Conservation (phyloP, 2,329 filamentous ascomycete genomes). For the Xylariaceae sp. region DNA sequence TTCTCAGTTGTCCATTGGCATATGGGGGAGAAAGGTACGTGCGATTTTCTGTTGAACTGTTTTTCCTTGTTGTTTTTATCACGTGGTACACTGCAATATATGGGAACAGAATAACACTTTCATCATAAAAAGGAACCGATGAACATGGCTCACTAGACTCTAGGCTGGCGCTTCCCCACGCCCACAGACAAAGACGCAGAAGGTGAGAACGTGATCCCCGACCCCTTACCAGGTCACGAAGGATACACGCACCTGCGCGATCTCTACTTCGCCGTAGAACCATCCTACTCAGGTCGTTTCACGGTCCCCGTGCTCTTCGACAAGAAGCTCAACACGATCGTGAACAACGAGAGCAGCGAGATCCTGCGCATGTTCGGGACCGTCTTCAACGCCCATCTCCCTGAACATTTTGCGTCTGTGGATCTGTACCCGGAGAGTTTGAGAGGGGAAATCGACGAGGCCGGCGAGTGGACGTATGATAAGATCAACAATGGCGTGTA, state of each 20-base stretch:
- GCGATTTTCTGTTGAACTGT: too few species aligned
- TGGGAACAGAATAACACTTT: too few species aligned
- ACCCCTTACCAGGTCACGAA: constrained; percentile 74
- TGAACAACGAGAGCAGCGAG: constrained; percentile 91
- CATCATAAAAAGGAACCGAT: not conserved
- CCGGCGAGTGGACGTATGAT: constrained; percentile 83
- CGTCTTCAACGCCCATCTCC: constrained; percentile 77
- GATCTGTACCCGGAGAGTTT: constrained; percentile 73
- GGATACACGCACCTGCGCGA: constrained; percentile 74
- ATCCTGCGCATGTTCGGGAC: constrained; percentile 90
- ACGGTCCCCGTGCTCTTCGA: constrained; percentile 90
- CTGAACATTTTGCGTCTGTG: constrained; percentile 63
- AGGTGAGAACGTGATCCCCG: constrained; percentile 69
- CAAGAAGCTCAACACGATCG: constrained; percentile 75
- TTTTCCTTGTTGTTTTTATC: not conserved
- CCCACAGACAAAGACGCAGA: constrained; percentile 61
- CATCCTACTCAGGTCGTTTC: constrained; percentile 77
- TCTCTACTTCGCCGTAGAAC: constrained; percentile 78
- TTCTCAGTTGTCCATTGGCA: constrained; percentile 93
- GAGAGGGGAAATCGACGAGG: constrained; percentile 73
- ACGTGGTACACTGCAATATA: not conserved
- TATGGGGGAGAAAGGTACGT: constrained; percentile 64
- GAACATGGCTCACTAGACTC: constrained; percentile 18
- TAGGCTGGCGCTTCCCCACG: constrained; percentile 84
- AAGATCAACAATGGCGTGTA: constrained; percentile 75